phyloP scores from a whole-genome alignment of 306 rosid genomes.

The Delonix regia region DNA sequence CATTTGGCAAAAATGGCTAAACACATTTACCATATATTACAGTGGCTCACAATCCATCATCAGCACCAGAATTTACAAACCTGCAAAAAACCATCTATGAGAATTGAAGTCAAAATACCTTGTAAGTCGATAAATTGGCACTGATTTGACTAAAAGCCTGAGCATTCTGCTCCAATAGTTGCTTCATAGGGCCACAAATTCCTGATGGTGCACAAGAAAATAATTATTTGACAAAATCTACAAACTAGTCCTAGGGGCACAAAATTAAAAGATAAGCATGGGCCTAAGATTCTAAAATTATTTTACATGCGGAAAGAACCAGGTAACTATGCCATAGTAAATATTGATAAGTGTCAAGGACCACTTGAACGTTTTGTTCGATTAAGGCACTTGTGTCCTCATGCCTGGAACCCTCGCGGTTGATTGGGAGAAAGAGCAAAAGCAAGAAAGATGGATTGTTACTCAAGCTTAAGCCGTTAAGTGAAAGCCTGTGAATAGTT shows the following conservation, averaged over 20 bases:
- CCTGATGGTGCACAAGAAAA: constrained; percentile 57
- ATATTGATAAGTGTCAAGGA: background rate
- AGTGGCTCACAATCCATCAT: constrained; percentile 2
- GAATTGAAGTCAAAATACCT: constrained; percentile 53
- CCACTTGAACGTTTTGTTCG: too few relatives aligned
- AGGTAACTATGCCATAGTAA: background rate
- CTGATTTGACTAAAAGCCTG: constrained; percentile 77
- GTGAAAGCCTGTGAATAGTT: background rate
- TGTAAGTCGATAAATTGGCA: constrained; percentile 75
- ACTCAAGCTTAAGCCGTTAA: background rate
- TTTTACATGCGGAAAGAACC: background rate
- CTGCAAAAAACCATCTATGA: background rate
- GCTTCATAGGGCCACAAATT: constrained; percentile 64
- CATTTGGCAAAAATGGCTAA: background rate
- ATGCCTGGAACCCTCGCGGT: too few relatives aligned
- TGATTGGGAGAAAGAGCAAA: too few relatives aligned
- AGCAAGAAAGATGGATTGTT: too few relatives aligned
- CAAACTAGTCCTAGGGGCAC: constrained; percentile 13
- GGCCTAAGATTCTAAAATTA: background rate
- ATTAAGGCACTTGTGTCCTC: too few relatives aligned
- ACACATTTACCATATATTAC: background rate
- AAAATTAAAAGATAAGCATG: background rate
- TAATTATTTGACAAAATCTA: constrained; percentile 30
- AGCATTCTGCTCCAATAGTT: constrained; percentile 87
- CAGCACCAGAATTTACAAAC: constrained; percentile 3